phyloP scores from a whole-genome alignment of 1,139 yeast genomes.

The Pneumocystis oryctolagi region DNA sequence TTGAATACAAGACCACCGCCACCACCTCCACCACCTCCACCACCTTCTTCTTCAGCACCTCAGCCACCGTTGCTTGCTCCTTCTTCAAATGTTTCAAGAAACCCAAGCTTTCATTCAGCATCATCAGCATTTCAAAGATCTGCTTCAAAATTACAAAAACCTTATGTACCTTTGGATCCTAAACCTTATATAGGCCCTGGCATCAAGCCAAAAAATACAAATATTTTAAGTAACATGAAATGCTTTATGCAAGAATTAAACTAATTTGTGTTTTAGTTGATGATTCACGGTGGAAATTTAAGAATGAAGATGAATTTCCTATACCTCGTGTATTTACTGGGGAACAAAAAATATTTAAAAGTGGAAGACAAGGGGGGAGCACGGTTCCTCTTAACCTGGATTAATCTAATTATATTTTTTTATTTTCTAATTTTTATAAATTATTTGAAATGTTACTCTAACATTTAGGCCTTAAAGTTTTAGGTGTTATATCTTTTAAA shows the following conservation, averaged over 20 bases:
- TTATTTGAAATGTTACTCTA: neutral
- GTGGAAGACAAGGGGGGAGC: slow-evolving; percentile 66
- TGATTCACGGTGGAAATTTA: slow-evolving; percentile 61
- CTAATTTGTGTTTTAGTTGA: slow-evolving; percentile 34
- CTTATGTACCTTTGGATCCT: neutral
- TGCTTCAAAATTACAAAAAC: neutral
- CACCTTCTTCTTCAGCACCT: slow-evolving; percentile 13
- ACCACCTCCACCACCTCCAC: slow-evolving; percentile 16
- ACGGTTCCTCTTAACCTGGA: slow-evolving; percentile 74
- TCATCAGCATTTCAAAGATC: slow-evolving; percentile 2
- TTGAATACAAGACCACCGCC: slow-evolving; percentile 15
- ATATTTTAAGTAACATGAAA: slow-evolving; percentile 1
- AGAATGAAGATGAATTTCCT: slow-evolving; percentile 57
- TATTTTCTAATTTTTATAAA: neutral
- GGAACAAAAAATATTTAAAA: slow-evolving; percentile 66
- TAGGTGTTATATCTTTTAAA: too few relatives aligned
- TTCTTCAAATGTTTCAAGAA: neutral
- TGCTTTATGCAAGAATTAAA: slow-evolving; percentile 3
- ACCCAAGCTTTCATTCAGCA: neutral
- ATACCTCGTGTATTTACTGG: slow-evolving; percentile 66
- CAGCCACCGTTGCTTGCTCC: slow-evolving; percentile 12
- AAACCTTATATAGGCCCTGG: neutral
- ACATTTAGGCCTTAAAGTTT: neutral
- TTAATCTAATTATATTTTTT: slow-evolving; percentile 20
- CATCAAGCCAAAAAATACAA: neutral